These are phyloP conservation scores for Protomyces inundatus DNA, from an alignment of 1,139 yeast genomes.

Conservation along the genomic window DNA sequence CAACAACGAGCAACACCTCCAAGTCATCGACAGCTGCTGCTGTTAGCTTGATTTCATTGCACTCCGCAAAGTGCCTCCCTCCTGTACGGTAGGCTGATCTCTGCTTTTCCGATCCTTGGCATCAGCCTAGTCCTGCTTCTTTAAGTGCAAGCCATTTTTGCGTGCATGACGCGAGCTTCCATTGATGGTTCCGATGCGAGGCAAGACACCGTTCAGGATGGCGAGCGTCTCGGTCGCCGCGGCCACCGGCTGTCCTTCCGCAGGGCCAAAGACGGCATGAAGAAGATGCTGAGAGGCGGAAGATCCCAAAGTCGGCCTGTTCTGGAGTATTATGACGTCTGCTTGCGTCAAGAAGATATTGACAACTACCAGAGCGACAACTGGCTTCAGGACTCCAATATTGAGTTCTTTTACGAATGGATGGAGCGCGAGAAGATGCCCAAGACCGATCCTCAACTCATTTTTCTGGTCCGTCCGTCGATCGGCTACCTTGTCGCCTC, in stretches of 20 bases:
- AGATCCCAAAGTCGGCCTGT: conserved; percentile 17
- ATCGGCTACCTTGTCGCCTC: conserved; percentile 38
- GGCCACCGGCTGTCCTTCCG: conserved; percentile 12
- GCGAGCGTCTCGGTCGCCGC: background rate
- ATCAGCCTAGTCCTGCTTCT: too few relatives aligned
- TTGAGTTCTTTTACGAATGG: conserved; percentile 29
- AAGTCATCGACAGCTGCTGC: too few relatives aligned
- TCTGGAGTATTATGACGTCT: conserved; percentile 42
- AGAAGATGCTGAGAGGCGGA: conserved; percentile 11
- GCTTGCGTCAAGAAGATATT: conserved; percentile 48
- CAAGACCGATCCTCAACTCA: conserved; percentile 18
- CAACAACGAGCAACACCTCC: too few relatives aligned
- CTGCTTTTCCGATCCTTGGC: too few relatives aligned
- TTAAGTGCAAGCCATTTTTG: too few relatives aligned
- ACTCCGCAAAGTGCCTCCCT: too few relatives aligned
- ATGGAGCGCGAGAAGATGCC: conserved; percentile 24
- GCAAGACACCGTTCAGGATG: too few relatives aligned
- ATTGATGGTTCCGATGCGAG: too few relatives aligned
- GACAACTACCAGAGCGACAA: conserved; percentile 46
- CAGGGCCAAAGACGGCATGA: conserved; percentile 19
- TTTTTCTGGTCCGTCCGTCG: conserved; percentile 42
- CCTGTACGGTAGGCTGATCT: too few relatives aligned
- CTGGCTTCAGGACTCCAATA: conserved; percentile 45
- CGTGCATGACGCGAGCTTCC: too few relatives aligned
- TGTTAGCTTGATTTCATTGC: too few relatives aligned